Evolutionary conservation across 1,284 basidiomycete genomes (phyloP).

Genomic region (Cryptococcus sp.): DNA sequence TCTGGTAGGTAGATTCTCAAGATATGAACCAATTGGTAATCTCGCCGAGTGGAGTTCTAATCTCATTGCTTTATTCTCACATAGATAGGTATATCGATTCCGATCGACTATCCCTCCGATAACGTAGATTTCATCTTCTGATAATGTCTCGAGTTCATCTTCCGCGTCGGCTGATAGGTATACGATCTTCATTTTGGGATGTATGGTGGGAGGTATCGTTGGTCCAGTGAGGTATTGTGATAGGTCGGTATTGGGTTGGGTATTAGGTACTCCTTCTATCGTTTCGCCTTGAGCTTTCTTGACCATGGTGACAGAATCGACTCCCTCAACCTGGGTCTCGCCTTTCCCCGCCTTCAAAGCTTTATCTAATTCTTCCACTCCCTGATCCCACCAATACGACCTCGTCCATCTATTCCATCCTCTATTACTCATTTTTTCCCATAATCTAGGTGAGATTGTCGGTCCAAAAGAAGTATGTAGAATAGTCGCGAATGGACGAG

Average conservation of each 20-base stretch:
- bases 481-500: constrained; percentile 64
- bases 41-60: constrained; percentile 77
- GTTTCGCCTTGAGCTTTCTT: background rate
- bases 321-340: background rate
- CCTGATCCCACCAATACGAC: constrained; percentile 73
- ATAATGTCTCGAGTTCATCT: constrained; percentile 74
- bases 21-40: constrained; percentile 84
- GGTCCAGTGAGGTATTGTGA: background rate
- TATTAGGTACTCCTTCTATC: background rate
- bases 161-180: constrained; percentile 95
- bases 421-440: constrained; percentile 28
- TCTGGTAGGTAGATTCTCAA: constrained; percentile 74
- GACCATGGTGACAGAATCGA: background rate
- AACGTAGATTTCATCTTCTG: constrained; percentile 81
- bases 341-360: constrained; percentile 4
- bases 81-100: constrained; percentile 81
- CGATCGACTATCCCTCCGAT: constrained; percentile 96
- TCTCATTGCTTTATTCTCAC: constrained; percentile 75
- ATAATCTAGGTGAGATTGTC: constrained; percentile 32
- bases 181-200: constrained; percentile 57
- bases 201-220: constrained; percentile 15
- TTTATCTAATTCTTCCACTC: constrained; percentile 21
- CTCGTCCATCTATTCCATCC: constrained; percentile 70
- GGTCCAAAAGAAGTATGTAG: constrained; percentile 67
- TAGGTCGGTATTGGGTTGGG: background rate